A percentile compares a stretch with the other conserved stretches of the same genome.
Evolutionary conservation across 2,329 filamentous ascomycete species (phyloP).

Genomic region (Hypoxylon rubiginosum): DNA sequence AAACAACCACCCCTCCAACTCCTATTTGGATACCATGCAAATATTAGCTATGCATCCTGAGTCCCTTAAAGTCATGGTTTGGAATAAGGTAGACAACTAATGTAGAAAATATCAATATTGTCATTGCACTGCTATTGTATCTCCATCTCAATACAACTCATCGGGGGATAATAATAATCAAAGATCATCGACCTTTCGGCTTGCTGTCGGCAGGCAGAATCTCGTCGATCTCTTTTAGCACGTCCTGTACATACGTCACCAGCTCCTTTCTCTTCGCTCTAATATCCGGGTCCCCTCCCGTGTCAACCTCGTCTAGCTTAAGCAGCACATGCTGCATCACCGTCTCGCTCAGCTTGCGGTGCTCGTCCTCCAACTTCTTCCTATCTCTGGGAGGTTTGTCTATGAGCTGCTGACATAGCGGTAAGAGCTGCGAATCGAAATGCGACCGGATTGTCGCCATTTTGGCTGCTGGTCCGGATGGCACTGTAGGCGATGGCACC

Average conservation of each 20-base stretch:
- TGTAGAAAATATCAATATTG: neutral
- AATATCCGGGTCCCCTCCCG: slow-evolving; percentile 75
- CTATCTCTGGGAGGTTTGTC: slow-evolving; percentile 72
- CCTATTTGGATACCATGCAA: neutral
- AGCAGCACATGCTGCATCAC: slow-evolving; percentile 81
- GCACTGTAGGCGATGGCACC: slow-evolving; percentile 54
- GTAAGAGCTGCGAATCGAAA: slow-evolving; percentile 75
- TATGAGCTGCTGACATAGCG: slow-evolving; percentile 73
- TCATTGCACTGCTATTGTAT: neutral
- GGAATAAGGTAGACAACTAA: neutral
- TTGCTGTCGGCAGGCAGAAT: slow-evolving; percentile 40
- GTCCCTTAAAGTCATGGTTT: neutral
- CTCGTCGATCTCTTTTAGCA: slow-evolving; percentile 75
- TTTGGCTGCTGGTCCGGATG: slow-evolving; percentile 67
- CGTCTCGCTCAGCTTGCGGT: slow-evolving; percentile 81
- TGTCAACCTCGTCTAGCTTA: slow-evolving; percentile 82
- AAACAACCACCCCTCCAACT: neutral
- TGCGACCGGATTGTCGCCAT: slow-evolving; percentile 75
- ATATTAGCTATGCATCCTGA: neutral
- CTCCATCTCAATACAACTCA: neutral
- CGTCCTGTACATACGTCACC: slow-evolving; percentile 77
- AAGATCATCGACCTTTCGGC: slow-evolving; percentile 30
- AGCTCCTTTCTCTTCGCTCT: slow-evolving; percentile 77
- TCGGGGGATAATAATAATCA: neutral
- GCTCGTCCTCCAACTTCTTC: slow-evolving; percentile 79